Evolutionary conservation across 768 basidiomycete species (phyloP).

Genomic region (Panaeolus papilionaceus): DNA sequence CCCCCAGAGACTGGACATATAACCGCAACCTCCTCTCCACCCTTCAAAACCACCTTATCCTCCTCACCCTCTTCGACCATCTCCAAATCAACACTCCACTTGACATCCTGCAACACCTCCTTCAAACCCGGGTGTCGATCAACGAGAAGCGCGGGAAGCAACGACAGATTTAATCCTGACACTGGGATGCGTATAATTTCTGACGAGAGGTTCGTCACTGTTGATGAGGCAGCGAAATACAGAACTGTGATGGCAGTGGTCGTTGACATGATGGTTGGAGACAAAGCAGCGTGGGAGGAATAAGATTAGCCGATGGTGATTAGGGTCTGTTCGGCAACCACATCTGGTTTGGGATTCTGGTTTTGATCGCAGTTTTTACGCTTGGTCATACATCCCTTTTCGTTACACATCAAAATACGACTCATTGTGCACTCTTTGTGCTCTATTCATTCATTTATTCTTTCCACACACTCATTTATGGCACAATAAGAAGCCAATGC

Average conservation of each 20-base stretch:
- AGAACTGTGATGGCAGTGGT: slow-evolving; percentile 46
- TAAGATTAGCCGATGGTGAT: no score
- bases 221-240: slow-evolving; percentile 72
- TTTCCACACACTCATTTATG: no score
- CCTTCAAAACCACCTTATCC: slow-evolving; percentile 51
- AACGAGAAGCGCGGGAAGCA: slow-evolving; percentile 56
- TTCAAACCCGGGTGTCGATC: slow-evolving; percentile 55
- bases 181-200: slow-evolving; percentile 59
- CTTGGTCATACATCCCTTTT: no score
- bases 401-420: no score
- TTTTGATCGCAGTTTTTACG: no score
- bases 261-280: not conserved
- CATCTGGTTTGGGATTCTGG: no score
- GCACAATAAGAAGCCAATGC: no score
- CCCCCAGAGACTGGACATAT: slow-evolving; percentile 88
- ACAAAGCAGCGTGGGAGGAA: not conserved
- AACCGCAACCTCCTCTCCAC: slow-evolving; percentile 80
- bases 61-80: slow-evolving; percentile 66
- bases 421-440: no score
- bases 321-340: no score
- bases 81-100: slow-evolving; percentile 84
- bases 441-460: no score
- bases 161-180: slow-evolving; percentile 50
- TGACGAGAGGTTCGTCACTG: slow-evolving; percentile 62
- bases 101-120: slow-evolving; percentile 61